A percentile compares a stretch with the other conserved stretches of the same genome.
phyloP scores from a whole-genome alignment of 2,329 filamentous ascomycete species.

The Epichloe aotearoae region DNA sequence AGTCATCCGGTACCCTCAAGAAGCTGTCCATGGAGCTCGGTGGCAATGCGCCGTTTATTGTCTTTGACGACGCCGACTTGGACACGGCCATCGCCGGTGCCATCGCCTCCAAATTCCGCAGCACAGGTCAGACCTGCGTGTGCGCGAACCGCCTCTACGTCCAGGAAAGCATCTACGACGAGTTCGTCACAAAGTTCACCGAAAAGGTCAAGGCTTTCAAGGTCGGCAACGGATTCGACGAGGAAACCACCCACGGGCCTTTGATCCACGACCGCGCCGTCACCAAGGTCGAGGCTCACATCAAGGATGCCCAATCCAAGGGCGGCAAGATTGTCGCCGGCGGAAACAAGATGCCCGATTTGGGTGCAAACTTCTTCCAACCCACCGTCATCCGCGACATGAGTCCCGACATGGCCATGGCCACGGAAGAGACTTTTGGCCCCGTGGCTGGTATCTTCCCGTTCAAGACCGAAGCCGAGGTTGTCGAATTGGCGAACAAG shows the following conservation, averaged over 20 bases:
- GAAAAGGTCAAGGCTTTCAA: conserved; percentile 62
- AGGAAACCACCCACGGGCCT: conserved; percentile 64
- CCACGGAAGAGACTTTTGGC: conserved; percentile 86
- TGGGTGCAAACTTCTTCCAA: conserved; percentile 79
- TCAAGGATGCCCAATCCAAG: conserved; percentile 64
- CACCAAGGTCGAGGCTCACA: conserved; percentile 65
- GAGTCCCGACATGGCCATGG: conserved; percentile 72
- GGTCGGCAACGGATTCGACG: conserved; percentile 60
- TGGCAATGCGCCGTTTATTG: conserved; percentile 91
- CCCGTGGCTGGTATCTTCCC: conserved; percentile 83
- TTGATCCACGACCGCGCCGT: conserved; percentile 77
- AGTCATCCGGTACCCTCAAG: conserved; percentile 75
- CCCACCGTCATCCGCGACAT: conserved; percentile 83
- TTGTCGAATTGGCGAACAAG: conserved; percentile 68
- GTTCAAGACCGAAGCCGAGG: conserved; percentile 81
- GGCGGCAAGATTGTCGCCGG: conserved; percentile 64
- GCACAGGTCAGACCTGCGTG: conserved; percentile 90
- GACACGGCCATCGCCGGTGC: conserved; percentile 74
- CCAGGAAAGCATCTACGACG: conserved; percentile 64
- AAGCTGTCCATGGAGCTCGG: conserved; percentile 77
- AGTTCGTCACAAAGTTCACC: conserved; percentile 55
- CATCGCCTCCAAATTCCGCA: conserved; percentile 81
- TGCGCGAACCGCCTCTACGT: conserved; percentile 77
- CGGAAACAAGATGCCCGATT: conserved; percentile 57
- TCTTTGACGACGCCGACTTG: conserved; percentile 89